Base-by-base conservation (phyloP, 768 basidiomycete genomes). In the Hygrophoropsis aurantiaca region DNA sequence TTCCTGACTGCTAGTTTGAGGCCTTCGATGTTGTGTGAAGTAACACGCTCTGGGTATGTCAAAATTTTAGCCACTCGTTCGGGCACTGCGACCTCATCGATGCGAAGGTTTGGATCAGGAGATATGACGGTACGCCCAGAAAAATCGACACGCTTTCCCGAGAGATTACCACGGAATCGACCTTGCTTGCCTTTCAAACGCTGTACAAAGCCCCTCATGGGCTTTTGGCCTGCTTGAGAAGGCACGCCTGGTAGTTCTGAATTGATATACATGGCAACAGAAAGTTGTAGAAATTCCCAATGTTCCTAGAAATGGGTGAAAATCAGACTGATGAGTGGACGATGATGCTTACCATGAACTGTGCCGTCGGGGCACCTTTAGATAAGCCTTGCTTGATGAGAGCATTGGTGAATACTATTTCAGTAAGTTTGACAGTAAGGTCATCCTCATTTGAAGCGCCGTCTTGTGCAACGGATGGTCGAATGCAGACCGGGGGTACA, bases 381-480 rank as follows among this genome's bases (percentile, higher is more conserved):
- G 80, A 79, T 10, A 98, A 77, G 7, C 90, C 91, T 56, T 91
- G 85, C 63, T 91, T 91, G 58, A 99, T 92, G 23, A 97, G 77
- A 23, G 89, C 86, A 58, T 97, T 98, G 49, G 87, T 88, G 59
- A 93, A 92, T 4, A 95, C 90, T 42, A 99, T 98, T 67, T 99
- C 97, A 8, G 92, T 90, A 11, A 99, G 80, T 62, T 98, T 99
- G 52, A 95, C 93, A 0, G 97, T 98, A 25, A 99, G 74, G 65
- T 99, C 97, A 56, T 99, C 97, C 71, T 99, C 97, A 56, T 97
- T 99, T 20, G 93, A 97, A 32, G 95, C 95, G 5, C 93, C 94
- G 58, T 99, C 97, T 66, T 98, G 97, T 0, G 90, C 87, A 1
- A 99, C 97, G 3, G 94, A 97, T 0, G 97, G 97, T 38, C 97